A percentile compares a stretch with the other conserved stretches of the same genome.
Conservation (phyloP, 164 flowering plant genomes). For the Santalum album region DNA sequence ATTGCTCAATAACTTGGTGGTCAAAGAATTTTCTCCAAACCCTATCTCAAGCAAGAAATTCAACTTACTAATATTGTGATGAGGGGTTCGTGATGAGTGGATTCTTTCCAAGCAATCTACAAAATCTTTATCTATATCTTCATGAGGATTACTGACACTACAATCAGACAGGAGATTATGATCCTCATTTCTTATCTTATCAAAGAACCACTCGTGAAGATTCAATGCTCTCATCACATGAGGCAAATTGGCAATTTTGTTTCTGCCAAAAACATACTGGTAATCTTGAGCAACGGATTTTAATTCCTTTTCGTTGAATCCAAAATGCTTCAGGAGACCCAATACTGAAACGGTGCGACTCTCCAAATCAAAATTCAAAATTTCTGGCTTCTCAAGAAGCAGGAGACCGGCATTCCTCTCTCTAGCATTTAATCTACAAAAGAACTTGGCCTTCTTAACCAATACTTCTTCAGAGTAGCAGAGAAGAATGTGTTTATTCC, state of each 20-base stretch:
- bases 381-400: conserved; percentile 37
- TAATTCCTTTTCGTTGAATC: conserved; percentile 25
- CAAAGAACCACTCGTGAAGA: conserved; percentile 50
- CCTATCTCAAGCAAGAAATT: conserved; percentile 51
- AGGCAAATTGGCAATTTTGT: conserved; percentile 50
- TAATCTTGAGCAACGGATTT: conserved; percentile 19
- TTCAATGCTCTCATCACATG: conserved; percentile 46
- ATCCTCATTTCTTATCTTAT: conserved; percentile 33
- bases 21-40: conserved; percentile 51
- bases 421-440: conserved; percentile 29
- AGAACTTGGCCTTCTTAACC: conserved; percentile 39
- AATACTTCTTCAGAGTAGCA: conserved; percentile 39
- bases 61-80: conserved; percentile 35
- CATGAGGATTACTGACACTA: conserved; percentile 17
- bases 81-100: conserved; percentile 11
- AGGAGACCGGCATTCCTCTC: conserved; percentile 36
- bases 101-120: conserved; percentile 26
- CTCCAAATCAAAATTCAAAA: conserved; percentile 35
- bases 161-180: conserved; percentile 31
- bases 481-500: conserved; percentile 26
- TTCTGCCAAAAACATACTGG: conserved; percentile 52
- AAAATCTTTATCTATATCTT: conserved; percentile 28
- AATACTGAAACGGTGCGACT: conserved; percentile 28
- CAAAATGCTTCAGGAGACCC: conserved; percentile 42
- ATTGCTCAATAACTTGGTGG: conserved; percentile 28